Conservation (phyloP, 1,284 basidiomycete genomes). For the Violaceomyces palustris region DNA sequence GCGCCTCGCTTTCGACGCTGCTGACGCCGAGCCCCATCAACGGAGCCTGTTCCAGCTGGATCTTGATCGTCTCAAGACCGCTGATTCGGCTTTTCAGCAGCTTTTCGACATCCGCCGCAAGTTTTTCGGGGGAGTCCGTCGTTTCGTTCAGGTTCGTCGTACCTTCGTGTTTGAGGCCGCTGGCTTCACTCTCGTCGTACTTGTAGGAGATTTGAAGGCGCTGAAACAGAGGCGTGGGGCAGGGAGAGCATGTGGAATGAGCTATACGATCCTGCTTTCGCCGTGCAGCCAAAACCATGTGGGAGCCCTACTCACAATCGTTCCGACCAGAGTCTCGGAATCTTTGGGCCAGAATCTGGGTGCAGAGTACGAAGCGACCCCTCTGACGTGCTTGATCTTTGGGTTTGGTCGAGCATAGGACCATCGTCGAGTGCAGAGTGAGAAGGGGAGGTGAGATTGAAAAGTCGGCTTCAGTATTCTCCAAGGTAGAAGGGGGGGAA, state of each 20-base stretch:
- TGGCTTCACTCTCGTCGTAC: not conserved
- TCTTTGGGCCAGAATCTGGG: conserved; percentile 97
- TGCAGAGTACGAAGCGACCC: conserved; percentile 71
- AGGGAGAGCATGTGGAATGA: conserved; percentile 57
- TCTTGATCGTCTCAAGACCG: conserved; percentile 34
- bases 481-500: too few species aligned
- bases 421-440: too few species aligned
- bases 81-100: conserved; percentile 31
- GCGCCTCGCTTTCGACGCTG: too few species aligned
- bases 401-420: too few species aligned
- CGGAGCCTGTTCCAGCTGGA: conserved; percentile 29
- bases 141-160: conserved; percentile 3
- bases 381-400: conserved; percentile 57
- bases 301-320: conserved; percentile 65
- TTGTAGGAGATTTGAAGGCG: too few species aligned
- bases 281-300: too few species aligned
- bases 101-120: conserved; percentile 27
- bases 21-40: not conserved
- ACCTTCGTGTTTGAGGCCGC: conserved; percentile 17
- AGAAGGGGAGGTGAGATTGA: too few species aligned
- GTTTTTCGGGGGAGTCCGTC: conserved; percentile 54
- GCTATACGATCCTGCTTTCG: not conserved
- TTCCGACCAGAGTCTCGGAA: conserved; percentile 74
- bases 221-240: too few species aligned
- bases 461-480: too few species aligned